Conservation (phyloP, 129 eudicot genomes). For the Ambrosia trifida region DNA sequence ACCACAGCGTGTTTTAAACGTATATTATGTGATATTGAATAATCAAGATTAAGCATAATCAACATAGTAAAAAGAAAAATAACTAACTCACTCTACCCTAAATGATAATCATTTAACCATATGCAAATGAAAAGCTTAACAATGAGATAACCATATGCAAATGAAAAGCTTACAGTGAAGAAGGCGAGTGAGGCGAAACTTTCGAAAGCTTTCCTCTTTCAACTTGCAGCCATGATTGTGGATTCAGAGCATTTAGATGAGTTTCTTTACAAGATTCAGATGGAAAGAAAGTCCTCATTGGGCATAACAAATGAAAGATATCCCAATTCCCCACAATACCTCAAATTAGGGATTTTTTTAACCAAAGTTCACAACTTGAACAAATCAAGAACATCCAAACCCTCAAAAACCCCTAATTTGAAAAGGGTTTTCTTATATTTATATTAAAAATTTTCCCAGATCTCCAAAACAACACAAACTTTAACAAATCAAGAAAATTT, state of each 20-base stretch:
- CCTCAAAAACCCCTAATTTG: constrained; percentile 18
- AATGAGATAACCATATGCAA: too few species aligned
- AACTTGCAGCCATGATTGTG: constrained; percentile 99
- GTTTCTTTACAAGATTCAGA: constrained; percentile 90
- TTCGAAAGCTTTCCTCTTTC: constrained; percentile 96
- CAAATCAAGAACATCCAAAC: constrained; percentile 22
- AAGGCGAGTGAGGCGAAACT: constrained; percentile 60
- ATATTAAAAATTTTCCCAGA: background rate
- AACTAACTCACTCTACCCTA: background rate
- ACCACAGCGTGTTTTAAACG: background rate
- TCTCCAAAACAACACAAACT: constrained; percentile 58
- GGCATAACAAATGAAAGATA: constrained; percentile 59
- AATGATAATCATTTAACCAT: background rate
- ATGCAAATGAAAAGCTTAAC: constrained; percentile 39
- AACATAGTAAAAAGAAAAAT: background rate
- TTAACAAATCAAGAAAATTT: constrained; percentile 14
- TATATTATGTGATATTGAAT: background rate
- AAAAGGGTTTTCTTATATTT: constrained; percentile 4
- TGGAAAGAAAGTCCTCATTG: constrained; percentile 88
- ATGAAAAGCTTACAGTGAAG: constrained; percentile 66
- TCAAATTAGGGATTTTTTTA: constrained; percentile 28
- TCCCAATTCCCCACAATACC: constrained; percentile 96
- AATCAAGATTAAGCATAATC: background rate
- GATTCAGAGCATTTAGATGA: constrained; percentile 73
- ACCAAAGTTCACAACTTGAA: constrained; percentile 13